Percentiles rank a stretch among this genome's conserved stretches.
phyloP scores from a whole-genome alignment of 139 green algal genomes.

The Volvox africanus region DNA sequence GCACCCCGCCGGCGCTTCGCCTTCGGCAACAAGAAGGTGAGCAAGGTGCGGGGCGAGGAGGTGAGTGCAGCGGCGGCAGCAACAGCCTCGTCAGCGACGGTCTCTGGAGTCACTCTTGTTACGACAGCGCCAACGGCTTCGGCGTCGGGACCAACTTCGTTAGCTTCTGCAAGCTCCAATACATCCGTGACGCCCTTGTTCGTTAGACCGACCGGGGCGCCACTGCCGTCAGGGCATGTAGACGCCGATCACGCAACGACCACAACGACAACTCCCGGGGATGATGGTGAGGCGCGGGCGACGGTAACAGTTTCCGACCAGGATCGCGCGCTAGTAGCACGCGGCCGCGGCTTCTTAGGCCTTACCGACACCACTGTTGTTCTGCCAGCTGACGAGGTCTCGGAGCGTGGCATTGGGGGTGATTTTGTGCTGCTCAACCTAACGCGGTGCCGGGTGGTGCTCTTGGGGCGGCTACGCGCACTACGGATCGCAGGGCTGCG shows the following conservation, averaged over 20 bases:
- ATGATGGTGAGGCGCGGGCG: neutral
- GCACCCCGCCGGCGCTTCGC: slow-evolving; percentile 78
- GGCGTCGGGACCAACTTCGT: no score
- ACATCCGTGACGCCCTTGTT: no score
- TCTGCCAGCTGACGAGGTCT: slow-evolving; percentile 21
- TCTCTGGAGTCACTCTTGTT: neutral
- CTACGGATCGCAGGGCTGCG: slow-evolving; percentile 68
- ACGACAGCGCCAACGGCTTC: neutral
- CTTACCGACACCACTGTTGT: slow-evolving; percentile 29
- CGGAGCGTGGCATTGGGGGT: slow-evolving; percentile 8
- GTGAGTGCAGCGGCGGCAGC: slow-evolving; percentile 14
- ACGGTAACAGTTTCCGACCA: slow-evolving; percentile 10
- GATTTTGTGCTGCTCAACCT: slow-evolving; percentile 66
- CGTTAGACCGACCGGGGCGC: no score
- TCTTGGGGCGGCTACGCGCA: slow-evolving; percentile 70
- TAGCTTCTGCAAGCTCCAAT: no score
- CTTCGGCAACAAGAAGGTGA: slow-evolving; percentile 68
- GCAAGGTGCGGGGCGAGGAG: slow-evolving; percentile 37
- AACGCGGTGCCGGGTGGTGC: slow-evolving; percentile 68
- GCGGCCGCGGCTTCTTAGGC: slow-evolving; percentile 54
- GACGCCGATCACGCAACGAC: neutral
- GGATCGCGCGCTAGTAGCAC: slow-evolving; percentile 51
- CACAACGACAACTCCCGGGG: neutral
- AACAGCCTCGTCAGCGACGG: neutral
- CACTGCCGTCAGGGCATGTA: no score